Base-by-base conservation (phyloP, 2,329 filamentous ascomycete species). In the Botrytis porri region DNA sequence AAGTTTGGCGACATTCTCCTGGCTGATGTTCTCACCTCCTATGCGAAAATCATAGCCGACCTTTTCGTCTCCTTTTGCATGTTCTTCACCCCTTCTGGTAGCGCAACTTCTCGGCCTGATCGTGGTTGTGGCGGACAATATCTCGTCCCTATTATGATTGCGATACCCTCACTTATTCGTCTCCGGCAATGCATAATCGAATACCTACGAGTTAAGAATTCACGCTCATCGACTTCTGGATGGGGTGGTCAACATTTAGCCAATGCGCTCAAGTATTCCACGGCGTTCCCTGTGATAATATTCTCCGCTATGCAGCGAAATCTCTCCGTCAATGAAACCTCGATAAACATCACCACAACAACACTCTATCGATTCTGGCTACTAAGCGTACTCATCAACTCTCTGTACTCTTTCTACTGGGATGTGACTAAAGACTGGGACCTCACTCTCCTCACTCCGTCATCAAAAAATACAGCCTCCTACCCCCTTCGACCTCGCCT, bases 401-500 rank as follows among this genome's bases (percentile, higher is more conserved):
- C 93, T 22, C 85, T 92, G 62, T 99, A 97, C 83, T 94, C 92
- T n/a, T 98, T 98, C 84, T 99, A 96, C 86, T 99, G 96, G 96
- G 96, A 99, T 79, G 90, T 98, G 43, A 88, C 93, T 72, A 96
- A 95, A 84, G 96, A 99, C 85, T 99, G 96, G 96, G 96, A 98
- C 80, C 86, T 99, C 75, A 93, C 92, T 0, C 86, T 98, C 22
- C 93, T 98, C 80, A 88, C 91, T 4, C 75, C 74, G 8, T 57
- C 63, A 65, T n/a, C 72, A 22, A 62, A 48, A 29, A 62, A 67
- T n/a, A 51, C 54, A 37, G 41, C 70, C 41, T 29, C 69, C 20
- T 66, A 72, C 81, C 96, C 93, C 1, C 85, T 99, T 62, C 90
- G 96, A 41, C 87, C 90, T 69, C 87, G 91, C 72, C 87, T 95